Evolutionary conservation across 2,329 filamentous ascomycete genomes (phyloP).

Genomic region (Fonsecaea monophora): DNA sequence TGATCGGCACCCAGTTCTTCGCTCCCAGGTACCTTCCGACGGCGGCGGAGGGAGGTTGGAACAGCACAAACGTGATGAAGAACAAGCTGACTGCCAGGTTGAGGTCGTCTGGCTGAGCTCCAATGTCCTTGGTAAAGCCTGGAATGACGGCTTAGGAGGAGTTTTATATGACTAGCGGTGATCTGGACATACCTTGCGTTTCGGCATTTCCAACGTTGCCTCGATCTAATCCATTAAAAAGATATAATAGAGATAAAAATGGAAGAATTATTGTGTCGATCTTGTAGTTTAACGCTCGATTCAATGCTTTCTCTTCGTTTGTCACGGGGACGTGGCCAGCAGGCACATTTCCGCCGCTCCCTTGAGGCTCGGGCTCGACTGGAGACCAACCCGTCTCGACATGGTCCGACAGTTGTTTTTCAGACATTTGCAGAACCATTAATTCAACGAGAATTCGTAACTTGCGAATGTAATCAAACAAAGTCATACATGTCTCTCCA

Average conservation of each 20-base stretch:
- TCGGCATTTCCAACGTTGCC: constrained; percentile 63
- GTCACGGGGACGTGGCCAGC: constrained; percentile 25
- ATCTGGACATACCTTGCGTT: constrained; percentile 47
- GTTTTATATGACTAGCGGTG: neutral
- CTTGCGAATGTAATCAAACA: neutral
- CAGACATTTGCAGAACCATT: neutral
- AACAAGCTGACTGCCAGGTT: constrained; percentile 64
- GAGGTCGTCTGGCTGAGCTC: constrained; percentile 59
- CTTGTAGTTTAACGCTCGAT: constrained; percentile 46
- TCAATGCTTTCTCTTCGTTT: constrained; percentile 29
- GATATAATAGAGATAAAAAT: constrained; percentile 59
- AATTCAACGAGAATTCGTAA: neutral
- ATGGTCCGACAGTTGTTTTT: constrained; percentile 22
- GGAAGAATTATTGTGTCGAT: constrained; percentile 59
- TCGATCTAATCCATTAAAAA: constrained; percentile 62
- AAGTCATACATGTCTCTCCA: neutral
- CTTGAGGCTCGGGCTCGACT: constrained; percentile 10
- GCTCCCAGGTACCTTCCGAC: constrained; percentile 53
- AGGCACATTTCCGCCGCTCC: constrained; percentile 14
- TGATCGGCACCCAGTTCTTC: constrained; percentile 62
- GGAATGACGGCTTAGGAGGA: constrained; percentile 45
- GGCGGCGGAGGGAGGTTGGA: constrained; percentile 62
- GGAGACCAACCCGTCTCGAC: constrained; percentile 22
- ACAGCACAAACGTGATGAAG: constrained; percentile 64
- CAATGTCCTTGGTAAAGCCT: constrained; percentile 62